A percentile compares a stretch with the other conserved stretches of the same genome.
Conservation (phyloP, 169 alveolate species). For the Theileria parva region DNA sequence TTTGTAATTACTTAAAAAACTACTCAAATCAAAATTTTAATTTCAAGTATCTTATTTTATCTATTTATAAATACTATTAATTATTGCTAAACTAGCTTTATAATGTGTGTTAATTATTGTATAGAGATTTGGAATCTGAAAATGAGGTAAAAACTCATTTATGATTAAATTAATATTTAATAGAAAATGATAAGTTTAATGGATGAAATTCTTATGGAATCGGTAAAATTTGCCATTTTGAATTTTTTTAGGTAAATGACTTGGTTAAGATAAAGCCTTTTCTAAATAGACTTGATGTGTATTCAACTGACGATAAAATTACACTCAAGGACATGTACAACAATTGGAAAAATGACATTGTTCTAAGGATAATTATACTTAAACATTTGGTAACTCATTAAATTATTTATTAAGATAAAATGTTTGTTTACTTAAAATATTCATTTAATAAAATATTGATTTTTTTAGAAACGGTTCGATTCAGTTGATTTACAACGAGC, state of each 20-base stretch:
- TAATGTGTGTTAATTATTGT: background rate
- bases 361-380: conserved; percentile 45
- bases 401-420: too few relatives aligned
- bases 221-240: conserved; percentile 20
- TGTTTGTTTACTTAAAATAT: too few relatives aligned
- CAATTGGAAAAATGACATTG: conserved; percentile 51
- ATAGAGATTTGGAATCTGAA: background rate
- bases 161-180: background rate
- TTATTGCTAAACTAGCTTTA: background rate
- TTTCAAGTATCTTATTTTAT: conserved; percentile 2
- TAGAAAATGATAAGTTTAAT: background rate
- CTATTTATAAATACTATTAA: background rate
- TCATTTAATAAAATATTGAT: background rate
- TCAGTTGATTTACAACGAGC: conserved; percentile 53
- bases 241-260: background rate
- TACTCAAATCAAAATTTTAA: conserved; percentile 7
- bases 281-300: background rate
- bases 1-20: conserved; percentile 40
- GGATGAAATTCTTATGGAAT: conserved; percentile 34
- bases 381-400: conserved; percentile 31
- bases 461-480: conserved; percentile 36
- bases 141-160: background rate
- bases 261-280: background rate
- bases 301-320: background rate
- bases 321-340: conserved; percentile 8